Conservation (phyloP, 768 basidiomycete species). For the Amanita thiersii region DNA sequence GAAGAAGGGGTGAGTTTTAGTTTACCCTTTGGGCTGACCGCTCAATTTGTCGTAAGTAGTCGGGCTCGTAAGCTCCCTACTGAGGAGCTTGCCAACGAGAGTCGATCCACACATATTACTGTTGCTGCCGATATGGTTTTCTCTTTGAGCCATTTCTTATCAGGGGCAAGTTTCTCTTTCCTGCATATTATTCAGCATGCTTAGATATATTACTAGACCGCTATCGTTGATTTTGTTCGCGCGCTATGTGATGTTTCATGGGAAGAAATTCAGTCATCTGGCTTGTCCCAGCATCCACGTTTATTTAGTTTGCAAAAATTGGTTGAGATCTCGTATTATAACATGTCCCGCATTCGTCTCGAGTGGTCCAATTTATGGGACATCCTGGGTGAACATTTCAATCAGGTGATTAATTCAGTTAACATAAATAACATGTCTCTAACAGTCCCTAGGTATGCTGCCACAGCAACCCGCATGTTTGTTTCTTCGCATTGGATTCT, state of each 20-base stretch:
- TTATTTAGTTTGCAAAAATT: conserved; percentile 96
- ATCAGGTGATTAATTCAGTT: conserved; percentile 53
- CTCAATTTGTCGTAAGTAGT: conserved; percentile 18
- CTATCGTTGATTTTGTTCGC: conserved; percentile 96
- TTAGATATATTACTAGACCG: conserved; percentile 45
- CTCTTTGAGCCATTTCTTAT: conserved; percentile 88
- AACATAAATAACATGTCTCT: conserved; percentile 3
- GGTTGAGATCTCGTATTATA: conserved; percentile 99
- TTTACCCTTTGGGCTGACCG: not conserved
- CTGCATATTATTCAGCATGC: not conserved
- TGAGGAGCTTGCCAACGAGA: conserved; percentile 94
- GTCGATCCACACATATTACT: conserved; percentile 94
- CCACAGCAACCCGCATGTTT: conserved; percentile 94
- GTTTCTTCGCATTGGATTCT: conserved; percentile 94
- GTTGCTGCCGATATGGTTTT: conserved; percentile 99
- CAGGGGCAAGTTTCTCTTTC: conserved; percentile 61
- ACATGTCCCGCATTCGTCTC: conserved; percentile 95
- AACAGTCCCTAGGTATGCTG: conserved; percentile 74
- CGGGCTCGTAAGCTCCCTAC: conserved; percentile 61
- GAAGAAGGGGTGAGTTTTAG: conserved; percentile 63
- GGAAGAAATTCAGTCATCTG: conserved; percentile 99
- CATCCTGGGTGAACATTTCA: conserved; percentile 97
- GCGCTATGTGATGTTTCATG: conserved; percentile 96
- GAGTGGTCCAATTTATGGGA: conserved; percentile 99
- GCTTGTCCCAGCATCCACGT: conserved; percentile 87